Base-by-base conservation (phyloP, 2,329 filamentous ascomycete genomes). In the Xylariaceae sp. region DNA sequence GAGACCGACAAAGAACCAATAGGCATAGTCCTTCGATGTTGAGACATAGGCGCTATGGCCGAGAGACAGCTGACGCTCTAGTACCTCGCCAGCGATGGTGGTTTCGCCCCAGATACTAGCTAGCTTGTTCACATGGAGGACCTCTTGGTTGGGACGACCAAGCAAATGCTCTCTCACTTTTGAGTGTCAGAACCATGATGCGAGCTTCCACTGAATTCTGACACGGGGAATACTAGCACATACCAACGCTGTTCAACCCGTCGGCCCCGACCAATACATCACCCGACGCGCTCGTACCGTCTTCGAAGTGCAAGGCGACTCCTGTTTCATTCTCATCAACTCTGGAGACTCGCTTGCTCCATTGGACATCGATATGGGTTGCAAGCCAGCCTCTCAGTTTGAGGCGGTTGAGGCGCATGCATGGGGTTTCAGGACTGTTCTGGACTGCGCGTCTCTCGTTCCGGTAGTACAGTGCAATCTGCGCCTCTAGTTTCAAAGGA, bases 231-330 rank as follows among this genome's bases (percentile, higher is more conserved):
- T 14, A 14, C n/a, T 41, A 31, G 12, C 39, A 52, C 54, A 12
- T 53, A 60, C 60, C 59, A 11, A 52, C 47, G 30, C 63, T 65
- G n/a, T 61, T 53, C 4, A 59, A 42, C 1, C 63, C 62, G 30
- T 66, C 63, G 3, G 62, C 63, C 2, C 63, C 63, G 1, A 66
- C 54, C 5, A 64, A 39, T 11, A 66, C 54, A 22, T 64, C 61
- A 6, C 61, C 60, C 1, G 35, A 51, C 1, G 58, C 61, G 11
- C 39, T 54, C 2, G 55, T 55, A 0, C 63, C 62, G 35, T 64
- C 63, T n/a, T 55, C 55, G 39, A 66, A 65, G 19, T 50, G 48
- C 9, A 60, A 45, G 18, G 44, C 52, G 14, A 66, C 54, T 18
- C 39, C 32, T 2, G 51, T 36, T 6, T 49, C 48, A 3, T 38